Percentiles rank a stretch among this genome's conserved stretches.
phyloP scores from a whole-genome alignment of 2,329 filamentous ascomycete genomes.

The Cordyceps tenuipes region DNA sequence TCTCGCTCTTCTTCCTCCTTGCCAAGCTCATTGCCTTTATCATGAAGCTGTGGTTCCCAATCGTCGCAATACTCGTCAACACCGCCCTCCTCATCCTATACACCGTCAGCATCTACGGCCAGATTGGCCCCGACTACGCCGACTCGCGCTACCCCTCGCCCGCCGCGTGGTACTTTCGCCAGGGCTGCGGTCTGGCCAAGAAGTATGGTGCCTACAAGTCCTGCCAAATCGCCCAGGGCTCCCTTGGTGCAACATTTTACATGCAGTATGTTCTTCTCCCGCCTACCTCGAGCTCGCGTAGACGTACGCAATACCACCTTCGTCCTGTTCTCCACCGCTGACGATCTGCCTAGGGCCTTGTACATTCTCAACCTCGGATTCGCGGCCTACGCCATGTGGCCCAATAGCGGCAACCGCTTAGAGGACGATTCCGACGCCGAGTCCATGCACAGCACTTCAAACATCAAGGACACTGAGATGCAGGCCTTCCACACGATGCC shows the following conservation, averaged over 20 bases:
- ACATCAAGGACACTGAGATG: slow-evolving; percentile 49
- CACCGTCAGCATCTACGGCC: slow-evolving; percentile 57
- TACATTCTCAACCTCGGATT: slow-evolving; percentile 53
- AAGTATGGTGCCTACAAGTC: slow-evolving; percentile 45
- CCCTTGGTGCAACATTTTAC: slow-evolving; percentile 54
- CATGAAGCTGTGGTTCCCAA: slow-evolving; percentile 62
- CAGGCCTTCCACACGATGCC: slow-evolving; percentile 40
- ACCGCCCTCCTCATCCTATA: slow-evolving; percentile 52
- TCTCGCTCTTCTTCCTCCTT: slow-evolving; percentile 68
- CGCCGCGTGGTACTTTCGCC: slow-evolving; percentile 66
- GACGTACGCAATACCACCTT: background rate
- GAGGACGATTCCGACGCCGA: slow-evolving; percentile 33
- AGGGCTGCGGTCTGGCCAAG: slow-evolving; percentile 56
- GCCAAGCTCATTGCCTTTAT: slow-evolving; percentile 61
- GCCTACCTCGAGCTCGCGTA: background rate
- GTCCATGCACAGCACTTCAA: slow-evolving; percentile 18
- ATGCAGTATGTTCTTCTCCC: slow-evolving; percentile 55
- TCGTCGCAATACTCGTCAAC: slow-evolving; percentile 53
- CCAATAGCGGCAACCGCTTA: slow-evolving; percentile 45
- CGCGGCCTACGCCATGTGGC: slow-evolving; percentile 49
- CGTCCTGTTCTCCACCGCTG: background rate
- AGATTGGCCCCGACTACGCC: slow-evolving; percentile 64
- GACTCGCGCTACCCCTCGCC: slow-evolving; percentile 54
- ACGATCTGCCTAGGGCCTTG: slow-evolving; percentile 36
- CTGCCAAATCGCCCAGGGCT: slow-evolving; percentile 60